Evolutionary conservation across 257 asterid species (phyloP), one percentile per base, ranked within the genome.

Genomic region (Mentha longifolia): DNA sequence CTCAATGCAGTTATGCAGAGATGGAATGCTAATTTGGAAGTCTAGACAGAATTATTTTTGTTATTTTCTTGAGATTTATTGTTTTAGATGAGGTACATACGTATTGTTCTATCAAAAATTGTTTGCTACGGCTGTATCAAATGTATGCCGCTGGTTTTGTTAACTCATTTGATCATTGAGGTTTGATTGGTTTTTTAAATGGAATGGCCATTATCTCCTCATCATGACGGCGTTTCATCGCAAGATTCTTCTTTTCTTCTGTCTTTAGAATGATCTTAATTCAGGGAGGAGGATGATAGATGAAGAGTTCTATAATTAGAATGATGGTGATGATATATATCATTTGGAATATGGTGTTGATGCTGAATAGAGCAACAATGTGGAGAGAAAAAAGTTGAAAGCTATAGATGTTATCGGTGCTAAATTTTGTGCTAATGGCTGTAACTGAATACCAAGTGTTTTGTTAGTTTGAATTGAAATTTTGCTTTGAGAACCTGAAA

Each of bases 1-100:
- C 71, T 61, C 16, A 37, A n/a, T n/a, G n/a, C n/a, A n/a, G n/a
- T n/a, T n/a, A 50, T 42, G 70, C 64, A n/a, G 37, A 46, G 46
- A 17, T 5, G 50, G 49, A 30, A 28, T 72, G 59, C 2, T 54
- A n/a, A 9, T 50, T 47, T 16, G 60, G 55, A 42, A 49, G 45
- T 77, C 17, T 22, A 61, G 1, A 25, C 1, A 25, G 28, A 25
- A 25, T 25, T 25, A 25, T 25, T 25, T 25, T 25, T 25, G 28
- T 25, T 25, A 25, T 25, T 25, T 25, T n/a, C n/a, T 25, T 25
- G 28, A 25, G 28, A 25, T 25, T 25, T 25, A 25, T 25, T 1
- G 28, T 25, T 25, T 25, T 25, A 25, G 2, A 25, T 28, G 31
- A 28, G 31, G 39, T 35, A 35, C 39, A 35, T 35, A 35, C 7